These are phyloP conservation scores for Colletotrichum musae DNA, from an alignment of 2,329 filamentous ascomycete genomes.

Conservation along the genomic window DNA sequence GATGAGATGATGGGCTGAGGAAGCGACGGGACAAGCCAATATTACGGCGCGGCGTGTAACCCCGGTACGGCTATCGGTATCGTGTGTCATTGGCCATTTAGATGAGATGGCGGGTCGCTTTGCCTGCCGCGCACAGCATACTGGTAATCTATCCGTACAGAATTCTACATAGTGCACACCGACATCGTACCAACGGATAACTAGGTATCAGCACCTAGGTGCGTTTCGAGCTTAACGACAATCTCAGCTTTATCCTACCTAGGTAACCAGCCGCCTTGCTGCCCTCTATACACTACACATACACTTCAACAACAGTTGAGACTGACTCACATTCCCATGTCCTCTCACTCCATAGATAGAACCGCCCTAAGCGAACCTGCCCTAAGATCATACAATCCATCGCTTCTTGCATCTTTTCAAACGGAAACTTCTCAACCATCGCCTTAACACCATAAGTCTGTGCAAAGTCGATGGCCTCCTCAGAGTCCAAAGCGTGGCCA, in stretches of 20 bases:
- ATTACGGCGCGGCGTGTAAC: too few relatives aligned
- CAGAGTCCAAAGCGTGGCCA: slow-evolving; percentile 73
- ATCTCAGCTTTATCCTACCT: too few relatives aligned
- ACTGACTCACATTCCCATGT: too few relatives aligned
- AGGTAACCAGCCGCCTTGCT: too few relatives aligned
- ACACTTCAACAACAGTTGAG: too few relatives aligned
- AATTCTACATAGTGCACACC: too few relatives aligned
- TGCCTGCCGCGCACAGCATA: not conserved
- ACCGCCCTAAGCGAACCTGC: slow-evolving; percentile 62
- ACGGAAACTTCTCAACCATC: slow-evolving; percentile 74
- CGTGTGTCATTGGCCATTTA: slow-evolving; percentile 11
- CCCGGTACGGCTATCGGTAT: slow-evolving; percentile 27
- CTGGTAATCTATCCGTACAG: too few relatives aligned
- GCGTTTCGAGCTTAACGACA: too few relatives aligned
- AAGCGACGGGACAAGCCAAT: too few relatives aligned
- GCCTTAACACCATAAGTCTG: slow-evolving; percentile 73
- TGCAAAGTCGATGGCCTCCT: slow-evolving; percentile 78
- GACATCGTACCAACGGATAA: too few relatives aligned
- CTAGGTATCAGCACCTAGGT: too few relatives aligned
- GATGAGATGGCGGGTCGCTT: not conserved
- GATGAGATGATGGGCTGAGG: not conserved
- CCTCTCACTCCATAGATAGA: slow-evolving; percentile 53
- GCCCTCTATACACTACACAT: too few relatives aligned
- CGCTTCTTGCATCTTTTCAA: slow-evolving; percentile 65
- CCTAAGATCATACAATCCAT: slow-evolving; percentile 57